Conservation (phyloP, 2,329 filamentous ascomycete genomes). For the Talaromyces sp. region DNA sequence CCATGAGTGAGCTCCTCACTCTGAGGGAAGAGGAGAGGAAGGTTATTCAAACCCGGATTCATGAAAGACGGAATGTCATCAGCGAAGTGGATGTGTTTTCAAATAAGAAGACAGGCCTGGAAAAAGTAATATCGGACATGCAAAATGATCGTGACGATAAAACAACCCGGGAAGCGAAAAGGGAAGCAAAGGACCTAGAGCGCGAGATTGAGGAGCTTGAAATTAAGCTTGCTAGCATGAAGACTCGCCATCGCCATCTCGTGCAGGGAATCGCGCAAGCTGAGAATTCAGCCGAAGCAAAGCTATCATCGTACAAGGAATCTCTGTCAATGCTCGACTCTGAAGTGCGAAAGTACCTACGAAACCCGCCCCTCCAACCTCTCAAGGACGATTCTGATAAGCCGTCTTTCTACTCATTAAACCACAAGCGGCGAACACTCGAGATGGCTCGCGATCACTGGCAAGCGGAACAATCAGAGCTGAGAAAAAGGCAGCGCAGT, state of each 20-base stretch:
- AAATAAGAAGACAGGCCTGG: slow-evolving; percentile 45
- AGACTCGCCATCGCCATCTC: slow-evolving; percentile 50
- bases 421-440: slow-evolving; percentile 54
- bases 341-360: slow-evolving; percentile 50
- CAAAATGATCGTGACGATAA: slow-evolving; percentile 42
- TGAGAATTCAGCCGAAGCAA: slow-evolving; percentile 55
- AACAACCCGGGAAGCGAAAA: slow-evolving; percentile 41
- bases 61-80: slow-evolving; percentile 43
- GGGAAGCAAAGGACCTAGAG: slow-evolving; percentile 49
- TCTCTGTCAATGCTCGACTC: slow-evolving; percentile 52
- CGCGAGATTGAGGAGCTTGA: slow-evolving; percentile 55
- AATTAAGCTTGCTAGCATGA: slow-evolving; percentile 51
- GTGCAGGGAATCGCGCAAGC: slow-evolving; percentile 47
- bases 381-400: slow-evolving; percentile 22
- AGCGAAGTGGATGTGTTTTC: slow-evolving; percentile 48
- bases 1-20: slow-evolving; percentile 52
- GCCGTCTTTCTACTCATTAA: slow-evolving; percentile 47
- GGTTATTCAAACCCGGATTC: slow-evolving; percentile 42
- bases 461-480: slow-evolving; percentile 43
- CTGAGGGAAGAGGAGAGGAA: slow-evolving; percentile 54
- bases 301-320: slow-evolving; percentile 54
- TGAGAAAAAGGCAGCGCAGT: slow-evolving; percentile 40
- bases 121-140: slow-evolving; percentile 47
- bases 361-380: slow-evolving; percentile 40
- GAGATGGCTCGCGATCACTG: slow-evolving; percentile 57